Evolutionary conservation across 306 rosid species (phyloP).

Genomic region (Gastrolobium bilobum): DNA sequence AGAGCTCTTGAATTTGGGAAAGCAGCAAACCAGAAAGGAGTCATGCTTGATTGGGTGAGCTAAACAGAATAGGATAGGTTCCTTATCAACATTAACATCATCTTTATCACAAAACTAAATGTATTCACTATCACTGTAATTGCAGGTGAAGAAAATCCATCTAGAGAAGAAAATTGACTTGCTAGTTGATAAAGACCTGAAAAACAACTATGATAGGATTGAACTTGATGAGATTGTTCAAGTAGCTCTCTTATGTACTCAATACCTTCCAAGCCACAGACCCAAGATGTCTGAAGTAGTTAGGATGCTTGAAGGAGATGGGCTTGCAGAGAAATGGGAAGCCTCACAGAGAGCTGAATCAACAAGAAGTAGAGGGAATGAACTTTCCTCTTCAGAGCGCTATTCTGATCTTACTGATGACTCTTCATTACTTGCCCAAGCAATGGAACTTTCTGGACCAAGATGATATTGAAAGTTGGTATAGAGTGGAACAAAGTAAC

Average conservation of each 20-base stretch:
- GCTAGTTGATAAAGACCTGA: conserved; percentile 84
- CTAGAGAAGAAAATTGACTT: conserved; percentile 87
- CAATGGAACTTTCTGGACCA: conserved; percentile 99
- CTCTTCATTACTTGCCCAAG: conserved; percentile 94
- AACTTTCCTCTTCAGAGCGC: conserved; percentile 84
- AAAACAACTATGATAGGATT: conserved; percentile 71
- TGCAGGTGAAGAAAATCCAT: conserved; percentile 90
- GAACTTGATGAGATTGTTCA: conserved; percentile 92
- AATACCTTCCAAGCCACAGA: conserved; percentile 79
- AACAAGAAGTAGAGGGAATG: conserved; percentile 77
- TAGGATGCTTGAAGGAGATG: conserved; percentile 98
- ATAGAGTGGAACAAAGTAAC: conserved; percentile 27
- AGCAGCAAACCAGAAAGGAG: conserved; percentile 92
- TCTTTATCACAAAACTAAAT: background rate
- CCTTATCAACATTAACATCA: background rate
- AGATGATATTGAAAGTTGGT: conserved; percentile 55
- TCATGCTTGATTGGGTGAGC: conserved; percentile 94
- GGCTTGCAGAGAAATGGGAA: conserved; percentile 98
- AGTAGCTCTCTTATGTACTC: conserved; percentile 92
- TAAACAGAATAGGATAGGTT: conserved; percentile 1
- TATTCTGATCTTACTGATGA: conserved; percentile 97
- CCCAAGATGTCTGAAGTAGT: conserved; percentile 99
- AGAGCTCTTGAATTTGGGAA: conserved; percentile 94
- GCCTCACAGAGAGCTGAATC: conserved; percentile 88
- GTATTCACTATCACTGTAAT: conserved; percentile 11